These are phyloP conservation scores for Parmales sp. DNA, from an alignment of 108 stramenopile species.

Conservation along the genomic window DNA sequence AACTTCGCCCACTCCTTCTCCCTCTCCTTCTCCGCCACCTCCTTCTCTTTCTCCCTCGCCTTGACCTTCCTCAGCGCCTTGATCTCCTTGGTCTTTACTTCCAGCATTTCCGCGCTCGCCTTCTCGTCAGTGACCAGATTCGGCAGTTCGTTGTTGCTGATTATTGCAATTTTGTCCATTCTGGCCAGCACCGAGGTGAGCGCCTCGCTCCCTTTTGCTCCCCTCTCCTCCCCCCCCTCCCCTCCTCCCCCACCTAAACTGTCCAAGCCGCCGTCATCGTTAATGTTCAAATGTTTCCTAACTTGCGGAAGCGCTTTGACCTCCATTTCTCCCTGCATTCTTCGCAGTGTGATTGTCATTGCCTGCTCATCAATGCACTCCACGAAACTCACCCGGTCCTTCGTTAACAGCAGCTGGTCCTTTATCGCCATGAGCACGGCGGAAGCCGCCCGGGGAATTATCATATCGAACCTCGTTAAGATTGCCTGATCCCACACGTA, in stretches of 20 bases:
- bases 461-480: not conserved
- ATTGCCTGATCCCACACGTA: slow-evolving; percentile 7
- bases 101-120: not conserved
- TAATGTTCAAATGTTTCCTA: not conserved
- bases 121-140: not conserved
- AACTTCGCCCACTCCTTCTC: not conserved
- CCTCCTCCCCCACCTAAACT: too few species aligned
- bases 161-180: slow-evolving; percentile 1
- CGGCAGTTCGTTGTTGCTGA: not conserved
- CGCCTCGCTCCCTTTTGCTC: not conserved
- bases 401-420: not conserved
- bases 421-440: not conserved
- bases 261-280: not conserved
- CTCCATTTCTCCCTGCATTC: not conserved
- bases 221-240: too few species aligned
- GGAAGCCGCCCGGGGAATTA: not conserved
- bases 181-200: not conserved
- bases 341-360: not conserved
- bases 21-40: not conserved
- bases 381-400: not conserved
- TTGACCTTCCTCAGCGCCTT: not conserved
- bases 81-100: not conserved
- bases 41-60: not conserved
- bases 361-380: not conserved
- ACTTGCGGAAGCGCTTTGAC: not conserved